Evolutionary conservation across 1,139 yeast species (phyloP), one percentile per base, ranked within the genome.

Genomic region (Candida neerlandica): DNA sequence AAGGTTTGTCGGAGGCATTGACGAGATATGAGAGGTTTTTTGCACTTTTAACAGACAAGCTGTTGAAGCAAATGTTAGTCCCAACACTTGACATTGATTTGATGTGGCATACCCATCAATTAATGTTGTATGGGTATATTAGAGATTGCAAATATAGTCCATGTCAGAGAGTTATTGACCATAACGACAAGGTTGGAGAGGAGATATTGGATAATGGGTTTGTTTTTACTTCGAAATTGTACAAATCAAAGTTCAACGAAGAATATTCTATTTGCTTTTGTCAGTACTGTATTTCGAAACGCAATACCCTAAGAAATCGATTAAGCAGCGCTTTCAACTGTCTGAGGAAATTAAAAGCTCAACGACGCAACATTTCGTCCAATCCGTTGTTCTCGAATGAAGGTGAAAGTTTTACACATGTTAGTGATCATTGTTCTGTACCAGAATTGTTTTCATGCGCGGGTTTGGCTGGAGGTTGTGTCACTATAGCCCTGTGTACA

Each of bases 41-140:
- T 44, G 45, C 46, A 10, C 40, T 71, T 15, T 46, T 70, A 26
- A 27, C 42, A 2, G 27, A 21, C 50, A 45, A 12, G 33, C 41
- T 37, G 5, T 26, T 40, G 0, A 39, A 47, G 9, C 44, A 38
- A 10, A 54, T 60, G 47, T 55, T 65, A 16, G 69, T 72, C 1
- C 77, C 78, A 0, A 70, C 77, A 0, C 56, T 71, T 47, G 77
- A 73, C 48, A 65, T 73, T 33, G 77, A 73, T 50, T 57, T 73
- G 38, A 59, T 68, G 1, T 72, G 77, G 77, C 75, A 69, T 49
- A 71, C 77, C 9, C 76, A 72, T 50, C 74, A 68, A 49, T 56
- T 73, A 23, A 57, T 62, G 5, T 62, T 65, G 34, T 45, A 43
- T 15, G 53, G 53, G 27, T 72, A 73, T 52, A 58, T 60, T 41